Conservation (phyloP, 2,329 filamentous ascomycete genomes). For the Epichloe gansuensis region DNA sequence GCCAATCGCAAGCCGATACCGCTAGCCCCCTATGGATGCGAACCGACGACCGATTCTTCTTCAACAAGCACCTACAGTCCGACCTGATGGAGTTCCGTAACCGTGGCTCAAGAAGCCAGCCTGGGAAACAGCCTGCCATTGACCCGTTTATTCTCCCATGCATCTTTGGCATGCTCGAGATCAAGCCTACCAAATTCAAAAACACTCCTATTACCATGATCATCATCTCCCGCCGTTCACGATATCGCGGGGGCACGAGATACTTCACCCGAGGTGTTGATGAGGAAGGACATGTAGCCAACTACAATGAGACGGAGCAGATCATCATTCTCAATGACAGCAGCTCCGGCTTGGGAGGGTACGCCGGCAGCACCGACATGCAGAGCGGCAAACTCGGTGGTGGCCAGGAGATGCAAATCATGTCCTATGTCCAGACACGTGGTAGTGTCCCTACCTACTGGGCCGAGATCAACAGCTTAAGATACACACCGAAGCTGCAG, state of each 20-base stretch:
- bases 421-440: slow-evolving; percentile 92
- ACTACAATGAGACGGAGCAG: slow-evolving; percentile 98
- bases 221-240: slow-evolving; percentile 78
- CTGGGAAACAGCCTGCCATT: slow-evolving; percentile 57
- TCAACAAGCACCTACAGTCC: slow-evolving; percentile 86
- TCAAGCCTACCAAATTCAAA: slow-evolving; percentile 76
- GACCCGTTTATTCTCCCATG: slow-evolving; percentile 92
- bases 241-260: slow-evolving; percentile 78
- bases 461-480: slow-evolving; percentile 87
- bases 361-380: slow-evolving; percentile 62
- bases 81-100: slow-evolving; percentile 83
- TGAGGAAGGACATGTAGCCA: slow-evolving; percentile 87
- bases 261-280: slow-evolving; percentile 94
- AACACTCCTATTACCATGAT: slow-evolving; percentile 70
- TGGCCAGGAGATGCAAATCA: slow-evolving; percentile 67
- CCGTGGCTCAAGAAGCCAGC: slow-evolving; percentile 46
- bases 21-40: slow-evolving; percentile 74
- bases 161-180: slow-evolving; percentile 92
- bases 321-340: slow-evolving; percentile 78
- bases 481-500: slow-evolving; percentile 83
- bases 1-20: slow-evolving; percentile 66
- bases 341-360: slow-evolving; percentile 62
- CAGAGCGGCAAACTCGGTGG: slow-evolving; percentile 56
- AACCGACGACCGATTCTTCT: slow-evolving; percentile 96
- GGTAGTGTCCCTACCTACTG: slow-evolving; percentile 94